Conservation (phyloP, 2,329 filamentous ascomycete species). For the Dothidotthia symphoricarpi region DNA sequence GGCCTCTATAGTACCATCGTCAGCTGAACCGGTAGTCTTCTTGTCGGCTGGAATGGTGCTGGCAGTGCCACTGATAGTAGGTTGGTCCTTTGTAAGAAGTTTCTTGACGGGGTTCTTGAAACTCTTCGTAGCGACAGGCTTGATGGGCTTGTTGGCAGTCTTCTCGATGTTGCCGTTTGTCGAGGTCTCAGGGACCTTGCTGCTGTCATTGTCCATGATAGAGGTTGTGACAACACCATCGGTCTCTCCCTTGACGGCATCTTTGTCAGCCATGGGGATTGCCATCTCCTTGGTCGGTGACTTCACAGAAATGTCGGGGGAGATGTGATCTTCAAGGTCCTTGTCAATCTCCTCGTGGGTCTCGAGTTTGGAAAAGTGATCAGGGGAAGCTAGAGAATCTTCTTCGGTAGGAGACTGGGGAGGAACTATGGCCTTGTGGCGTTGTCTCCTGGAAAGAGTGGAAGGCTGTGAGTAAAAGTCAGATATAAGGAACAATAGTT, state of each 20-base stretch:
- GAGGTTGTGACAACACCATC: not conserved
- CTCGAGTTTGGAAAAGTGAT: too few relatives aligned
- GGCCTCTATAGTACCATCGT: not conserved
- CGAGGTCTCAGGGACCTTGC: not conserved
- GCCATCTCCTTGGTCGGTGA: not conserved
- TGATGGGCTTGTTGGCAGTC: not conserved
- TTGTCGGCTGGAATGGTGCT: not conserved
- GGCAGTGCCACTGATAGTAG: not conserved
- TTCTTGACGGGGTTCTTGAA: constrained; percentile 1
- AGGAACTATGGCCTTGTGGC: not conserved
- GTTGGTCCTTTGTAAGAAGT: not conserved
- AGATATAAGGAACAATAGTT: not conserved
- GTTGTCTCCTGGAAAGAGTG: constrained; percentile 3
- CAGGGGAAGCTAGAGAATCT: too few relatives aligned
- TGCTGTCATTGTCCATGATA: not conserved
- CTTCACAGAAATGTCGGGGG: too few relatives aligned
- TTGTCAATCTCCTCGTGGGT: too few relatives aligned
- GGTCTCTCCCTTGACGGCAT: not conserved
- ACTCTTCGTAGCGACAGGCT: not conserved
- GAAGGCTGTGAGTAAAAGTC: constrained; percentile 4
- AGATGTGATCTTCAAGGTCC: too few relatives aligned
- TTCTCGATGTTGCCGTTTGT: not conserved
- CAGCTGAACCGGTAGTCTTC: not conserved
- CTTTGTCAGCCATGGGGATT: not conserved
- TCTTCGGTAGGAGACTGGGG: too few relatives aligned